Conservation (phyloP, 805 yeast species). For the Limtongia smithiae region DNA sequence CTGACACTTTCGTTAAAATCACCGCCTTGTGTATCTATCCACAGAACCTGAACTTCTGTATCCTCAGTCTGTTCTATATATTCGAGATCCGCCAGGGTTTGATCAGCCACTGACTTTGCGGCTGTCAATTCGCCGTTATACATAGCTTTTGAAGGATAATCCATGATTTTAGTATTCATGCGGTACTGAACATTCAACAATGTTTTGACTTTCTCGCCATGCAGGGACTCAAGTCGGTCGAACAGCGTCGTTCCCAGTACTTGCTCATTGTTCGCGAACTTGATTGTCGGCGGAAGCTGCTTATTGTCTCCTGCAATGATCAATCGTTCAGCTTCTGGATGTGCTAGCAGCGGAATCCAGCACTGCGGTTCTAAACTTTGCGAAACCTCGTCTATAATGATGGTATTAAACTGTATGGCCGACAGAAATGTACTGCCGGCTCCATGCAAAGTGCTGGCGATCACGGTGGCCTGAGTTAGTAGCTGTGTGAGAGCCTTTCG, state of each 20-base stretch:
- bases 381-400: constrained; percentile 92
- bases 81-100: constrained; percentile 54
- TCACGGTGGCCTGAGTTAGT: constrained; percentile 59
- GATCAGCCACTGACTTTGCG: constrained; percentile 49
- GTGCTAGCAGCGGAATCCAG: constrained; percentile 85
- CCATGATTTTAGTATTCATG: constrained; percentile 77
- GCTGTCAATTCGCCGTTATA: constrained; percentile 66
- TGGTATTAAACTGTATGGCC: constrained; percentile 57
- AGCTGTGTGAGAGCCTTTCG: constrained; percentile 57
- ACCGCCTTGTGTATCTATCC: constrained; percentile 95
- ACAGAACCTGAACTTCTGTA: constrained; percentile 55
- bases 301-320: constrained; percentile 90
- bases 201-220: constrained; percentile 49
- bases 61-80: constrained; percentile 51
- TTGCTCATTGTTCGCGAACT: constrained; percentile 44
- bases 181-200: constrained; percentile 78
- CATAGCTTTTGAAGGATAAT: constrained; percentile 64
- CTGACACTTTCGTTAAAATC: constrained; percentile 63
- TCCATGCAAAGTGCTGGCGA: constrained; percentile 85
- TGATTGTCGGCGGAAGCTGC: constrained; percentile 89
- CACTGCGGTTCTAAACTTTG: constrained; percentile 94
- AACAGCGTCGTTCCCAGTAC: constrained; percentile 66
- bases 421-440: constrained; percentile 38
- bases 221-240: constrained; percentile 62
- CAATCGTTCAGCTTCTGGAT: constrained; percentile 52